phyloP scores from a whole-genome alignment of 1,284 basidiomycete genomes.

The Apiotrichum veenhuisii region DNA sequence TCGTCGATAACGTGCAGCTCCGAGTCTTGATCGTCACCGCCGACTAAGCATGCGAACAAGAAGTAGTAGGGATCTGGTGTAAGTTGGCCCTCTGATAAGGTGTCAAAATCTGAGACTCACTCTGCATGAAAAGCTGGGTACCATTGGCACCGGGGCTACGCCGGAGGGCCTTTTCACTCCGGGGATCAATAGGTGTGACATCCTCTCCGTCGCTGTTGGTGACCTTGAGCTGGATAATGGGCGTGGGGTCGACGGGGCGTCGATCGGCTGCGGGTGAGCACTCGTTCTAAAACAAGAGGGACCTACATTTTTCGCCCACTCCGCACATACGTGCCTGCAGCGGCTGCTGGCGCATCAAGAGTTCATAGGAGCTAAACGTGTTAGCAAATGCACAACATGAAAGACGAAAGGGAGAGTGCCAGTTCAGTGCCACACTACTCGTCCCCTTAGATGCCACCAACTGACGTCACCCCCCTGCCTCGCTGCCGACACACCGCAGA shows the following conservation, averaged over 20 bases:
- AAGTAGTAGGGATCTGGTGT: slow-evolving; percentile 80
- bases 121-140: slow-evolving; percentile 46
- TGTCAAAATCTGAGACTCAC: slow-evolving; percentile 22
- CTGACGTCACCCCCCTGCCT: background rate
- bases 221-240: slow-evolving; percentile 90
- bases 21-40: slow-evolving; percentile 70
- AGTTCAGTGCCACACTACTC: no score
- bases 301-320: slow-evolving; percentile 73
- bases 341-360: slow-evolving; percentile 80
- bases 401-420: background rate
- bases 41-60: slow-evolving; percentile 83
- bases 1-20: slow-evolving; percentile 92
- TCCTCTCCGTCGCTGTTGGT: slow-evolving; percentile 62
- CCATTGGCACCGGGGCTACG: slow-evolving; percentile 19
- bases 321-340: slow-evolving; percentile 85
- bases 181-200: slow-evolving; percentile 23
- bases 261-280: slow-evolving; percentile 65
- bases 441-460: background rate
- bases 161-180: slow-evolving; percentile 6
- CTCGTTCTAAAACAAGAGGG: slow-evolving; percentile 6
- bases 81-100: background rate
- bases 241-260: slow-evolving; percentile 90
- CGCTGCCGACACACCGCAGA: background rate
- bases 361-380: slow-evolving; percentile 63
- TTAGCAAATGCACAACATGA: background rate